Percentiles rank a stretch among this genome's conserved stretches.
phyloP scores from a whole-genome alignment of 352 stramenopile species.

The Peronosclerospora sorghi region DNA sequence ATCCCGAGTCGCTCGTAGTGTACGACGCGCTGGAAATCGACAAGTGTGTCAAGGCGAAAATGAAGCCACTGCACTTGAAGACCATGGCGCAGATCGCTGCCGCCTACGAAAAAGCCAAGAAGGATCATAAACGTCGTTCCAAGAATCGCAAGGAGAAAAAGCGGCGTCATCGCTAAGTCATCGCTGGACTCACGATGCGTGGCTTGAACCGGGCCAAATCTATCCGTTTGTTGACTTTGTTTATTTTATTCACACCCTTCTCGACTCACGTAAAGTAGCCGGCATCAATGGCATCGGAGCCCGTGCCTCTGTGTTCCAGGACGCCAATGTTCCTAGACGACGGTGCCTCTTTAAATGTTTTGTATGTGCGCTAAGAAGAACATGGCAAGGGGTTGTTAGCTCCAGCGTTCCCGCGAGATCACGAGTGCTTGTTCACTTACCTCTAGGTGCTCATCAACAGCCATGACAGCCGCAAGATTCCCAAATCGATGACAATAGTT shows the following conservation, averaged over 20 bases:
- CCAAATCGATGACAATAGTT: constrained; percentile 86
- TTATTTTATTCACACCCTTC: constrained; percentile 1
- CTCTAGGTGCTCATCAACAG: constrained; percentile 47
- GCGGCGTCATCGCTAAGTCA: constrained; percentile 35
- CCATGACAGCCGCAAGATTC: constrained; percentile 64
- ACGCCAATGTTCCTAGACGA: constrained; percentile 57
- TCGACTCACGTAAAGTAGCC: constrained; percentile 72
- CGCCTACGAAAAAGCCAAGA: constrained; percentile 67
- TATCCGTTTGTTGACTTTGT: constrained; percentile 10
- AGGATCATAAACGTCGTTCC: constrained; percentile 66
- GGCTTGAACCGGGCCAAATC: constrained; percentile 29
- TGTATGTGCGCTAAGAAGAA: constrained; percentile 56
- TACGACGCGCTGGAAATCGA: constrained; percentile 79
- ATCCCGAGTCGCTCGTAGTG: constrained; percentile 71
- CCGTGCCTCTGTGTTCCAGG: constrained; percentile 54
- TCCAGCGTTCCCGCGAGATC: no score
- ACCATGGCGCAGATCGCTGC: constrained; percentile 39
- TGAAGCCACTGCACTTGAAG: constrained; percentile 59
- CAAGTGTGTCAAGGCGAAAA: constrained; percentile 70
- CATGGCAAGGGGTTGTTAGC: neutral
- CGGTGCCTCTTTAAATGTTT: constrained; percentile 73
- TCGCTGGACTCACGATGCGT: constrained; percentile 8
- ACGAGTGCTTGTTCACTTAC: constrained; percentile 11
- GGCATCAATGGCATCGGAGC: constrained; percentile 69
- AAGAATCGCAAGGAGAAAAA: constrained; percentile 78